Conservation (phyloP, 202 grass and related monocot genomes). For the Carex arenaria region DNA sequence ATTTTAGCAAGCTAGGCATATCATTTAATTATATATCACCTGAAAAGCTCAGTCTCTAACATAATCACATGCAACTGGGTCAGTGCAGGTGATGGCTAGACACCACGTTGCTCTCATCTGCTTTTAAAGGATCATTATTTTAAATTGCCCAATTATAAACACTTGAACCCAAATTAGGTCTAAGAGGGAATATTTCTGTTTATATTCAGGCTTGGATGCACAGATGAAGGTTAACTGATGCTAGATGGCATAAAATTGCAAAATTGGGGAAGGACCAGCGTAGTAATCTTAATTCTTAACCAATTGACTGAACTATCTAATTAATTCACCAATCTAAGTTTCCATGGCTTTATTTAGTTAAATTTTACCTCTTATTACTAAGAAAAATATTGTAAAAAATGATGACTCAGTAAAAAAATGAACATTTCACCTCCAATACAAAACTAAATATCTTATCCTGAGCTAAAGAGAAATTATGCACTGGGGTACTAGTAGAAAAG, state of each 20-base stretch:
- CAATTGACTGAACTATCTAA: background rate
- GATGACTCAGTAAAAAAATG: background rate
- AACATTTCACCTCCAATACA: background rate
- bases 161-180: background rate
- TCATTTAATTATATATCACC: background rate
- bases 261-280: background rate
- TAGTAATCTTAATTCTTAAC: background rate
- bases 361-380: background rate
- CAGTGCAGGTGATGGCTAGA: background rate
- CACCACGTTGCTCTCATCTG: background rate
- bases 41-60: background rate
- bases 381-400: background rate
- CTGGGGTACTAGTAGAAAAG: background rate
- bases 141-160: background rate
- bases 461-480: background rate
- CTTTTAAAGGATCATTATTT: background rate
- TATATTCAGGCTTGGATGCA: background rate
- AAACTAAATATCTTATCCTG: background rate
- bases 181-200: background rate
- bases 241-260: background rate
- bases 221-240: background rate
- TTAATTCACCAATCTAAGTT: background rate
- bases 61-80: background rate
- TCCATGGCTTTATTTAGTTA: background rate
- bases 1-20: background rate